Base-by-base conservation (phyloP, 768 basidiomycete species). In the Tulasnella sp. region DNA sequence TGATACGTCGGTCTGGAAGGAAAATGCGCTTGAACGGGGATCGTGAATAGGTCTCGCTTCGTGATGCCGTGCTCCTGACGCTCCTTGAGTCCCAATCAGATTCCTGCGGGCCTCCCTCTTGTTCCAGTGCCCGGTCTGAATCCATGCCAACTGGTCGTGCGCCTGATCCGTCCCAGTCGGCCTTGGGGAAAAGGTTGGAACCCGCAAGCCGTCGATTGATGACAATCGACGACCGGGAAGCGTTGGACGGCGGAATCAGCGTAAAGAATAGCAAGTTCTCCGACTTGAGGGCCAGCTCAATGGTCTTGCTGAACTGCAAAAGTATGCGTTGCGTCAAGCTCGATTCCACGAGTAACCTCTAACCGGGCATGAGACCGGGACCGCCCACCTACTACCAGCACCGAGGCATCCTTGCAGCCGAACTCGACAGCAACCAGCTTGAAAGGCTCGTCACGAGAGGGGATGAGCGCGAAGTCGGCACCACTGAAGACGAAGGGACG, bases 261-360 rank as follows among this genome's bases (percentile, higher is more conserved):
- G 81, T 94, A 93, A 34, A 97, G 88, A 80, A 97, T 90, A 11
- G 95, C 94, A 74, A 96, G 91, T 80, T 97, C 96, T 82, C 96
- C 91, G 96, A 96, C 83, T 92, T 96, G 78, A 97, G 84, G 5
- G 96, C 96, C 85, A 96, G 87, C 82, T 97, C 96, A 85, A 97
- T 91, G 12, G 96, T 97, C 84, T 97, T 97, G 8, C 92, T 91
- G 77, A 97, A 84, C 82, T 97, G 96, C 15, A 96, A 97, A 81
- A 96, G 85, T 94, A 97, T 93, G 84, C 97, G 96, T 45, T 90
- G 91, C 5, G 94, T 96, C 36, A 96, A 91, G 78, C 86, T 94
- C 0, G 94, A 97, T 84, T 97, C 95, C 52, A 97, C 96, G 70
- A 96, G 96, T 87, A 95, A 97, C 96, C 96, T 97, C 96, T 96